phyloP scores from a whole-genome alignment of 78 protist genomes.

The Thecamonas trahens region DNA sequence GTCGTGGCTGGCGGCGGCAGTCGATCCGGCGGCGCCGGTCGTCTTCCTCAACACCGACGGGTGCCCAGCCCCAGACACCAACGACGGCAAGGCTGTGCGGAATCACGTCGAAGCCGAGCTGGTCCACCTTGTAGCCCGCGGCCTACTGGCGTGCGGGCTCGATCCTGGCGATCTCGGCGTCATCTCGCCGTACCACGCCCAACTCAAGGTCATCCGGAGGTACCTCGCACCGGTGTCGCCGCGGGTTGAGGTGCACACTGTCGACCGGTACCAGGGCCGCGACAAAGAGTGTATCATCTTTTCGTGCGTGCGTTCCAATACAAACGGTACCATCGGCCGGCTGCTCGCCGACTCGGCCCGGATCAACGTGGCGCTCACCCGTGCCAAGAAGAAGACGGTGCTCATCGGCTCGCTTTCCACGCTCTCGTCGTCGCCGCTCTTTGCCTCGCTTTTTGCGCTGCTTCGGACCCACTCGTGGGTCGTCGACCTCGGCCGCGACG shows the following conservation, averaged over 20 bases:
- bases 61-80: background rate
- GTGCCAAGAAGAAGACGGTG: constrained; percentile 73
- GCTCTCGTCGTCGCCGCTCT: background rate
- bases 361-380: constrained; percentile 79
- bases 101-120: constrained; percentile 4
- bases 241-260: constrained; percentile 51
- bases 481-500: too few species aligned
- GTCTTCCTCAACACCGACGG: constrained; percentile 31
- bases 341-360: constrained; percentile 75
- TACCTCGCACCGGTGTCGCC: too few species aligned
- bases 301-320: constrained; percentile 47
- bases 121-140: background rate
- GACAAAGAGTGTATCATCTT: constrained; percentile 77
- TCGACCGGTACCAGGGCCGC: constrained; percentile 81
- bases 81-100: background rate
- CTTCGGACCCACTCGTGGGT: too few species aligned
- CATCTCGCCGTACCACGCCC: constrained; percentile 73
- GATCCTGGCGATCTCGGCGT: constrained; percentile 46
- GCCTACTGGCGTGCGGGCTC: constrained; percentile 5
- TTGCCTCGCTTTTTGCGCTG: background rate
- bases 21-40: too few species aligned
- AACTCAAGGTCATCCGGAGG: constrained; percentile 12
- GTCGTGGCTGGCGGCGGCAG: too few species aligned
- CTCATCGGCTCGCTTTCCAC: constrained; percentile 52
- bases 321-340: constrained; percentile 35